A percentile compares a stretch with the other conserved stretches of the same genome.
Evolutionary conservation across 352 stramenopile genomes (phyloP).

Genomic region (Phytophthora foliorum): DNA sequence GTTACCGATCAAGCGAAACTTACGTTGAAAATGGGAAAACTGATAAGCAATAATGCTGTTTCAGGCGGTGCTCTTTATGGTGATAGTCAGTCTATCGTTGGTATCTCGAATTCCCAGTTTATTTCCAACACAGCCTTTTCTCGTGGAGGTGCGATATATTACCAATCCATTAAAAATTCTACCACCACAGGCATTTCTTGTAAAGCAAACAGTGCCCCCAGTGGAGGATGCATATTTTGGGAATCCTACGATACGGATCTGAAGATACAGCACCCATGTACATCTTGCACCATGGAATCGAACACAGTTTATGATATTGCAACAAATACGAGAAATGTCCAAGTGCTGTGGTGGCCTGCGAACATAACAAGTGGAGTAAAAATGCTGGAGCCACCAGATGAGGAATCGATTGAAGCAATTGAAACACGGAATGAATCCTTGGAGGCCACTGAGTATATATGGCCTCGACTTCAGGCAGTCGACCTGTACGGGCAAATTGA

Average conservation of each 20-base stretch:
- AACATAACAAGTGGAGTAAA: constrained; percentile 53
- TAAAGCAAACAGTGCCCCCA: constrained; percentile 50
- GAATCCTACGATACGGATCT: constrained; percentile 38
- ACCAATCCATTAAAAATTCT: constrained; percentile 37
- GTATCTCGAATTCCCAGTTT: constrained; percentile 37
- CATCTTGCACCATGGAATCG: constrained; percentile 41
- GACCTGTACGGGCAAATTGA: constrained; percentile 75
- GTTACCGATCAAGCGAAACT: constrained; percentile 38
- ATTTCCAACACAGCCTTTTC: constrained; percentile 41
- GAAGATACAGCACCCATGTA: constrained; percentile 34
- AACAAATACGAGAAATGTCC: constrained; percentile 68
- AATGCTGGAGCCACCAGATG: constrained; percentile 52
- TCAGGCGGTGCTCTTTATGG: constrained; percentile 57
- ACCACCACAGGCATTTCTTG: constrained; percentile 39
- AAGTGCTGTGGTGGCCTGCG: constrained; percentile 67
- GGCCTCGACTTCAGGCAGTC: constrained; percentile 64
- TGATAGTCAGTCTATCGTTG: constrained; percentile 16
- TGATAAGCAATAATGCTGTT: constrained; percentile 42
- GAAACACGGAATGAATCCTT: constrained; percentile 38
- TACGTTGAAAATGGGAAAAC: constrained; percentile 18
- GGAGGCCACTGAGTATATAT: constrained; percentile 40
- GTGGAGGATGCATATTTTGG: constrained; percentile 77
- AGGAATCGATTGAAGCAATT: constrained; percentile 58
- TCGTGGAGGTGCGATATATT: constrained; percentile 66
- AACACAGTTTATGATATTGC: constrained; percentile 67